Evolutionary conservation across 805 yeast species (phyloP).

Genomic region (Cyberlindnera mississippiensis): DNA sequence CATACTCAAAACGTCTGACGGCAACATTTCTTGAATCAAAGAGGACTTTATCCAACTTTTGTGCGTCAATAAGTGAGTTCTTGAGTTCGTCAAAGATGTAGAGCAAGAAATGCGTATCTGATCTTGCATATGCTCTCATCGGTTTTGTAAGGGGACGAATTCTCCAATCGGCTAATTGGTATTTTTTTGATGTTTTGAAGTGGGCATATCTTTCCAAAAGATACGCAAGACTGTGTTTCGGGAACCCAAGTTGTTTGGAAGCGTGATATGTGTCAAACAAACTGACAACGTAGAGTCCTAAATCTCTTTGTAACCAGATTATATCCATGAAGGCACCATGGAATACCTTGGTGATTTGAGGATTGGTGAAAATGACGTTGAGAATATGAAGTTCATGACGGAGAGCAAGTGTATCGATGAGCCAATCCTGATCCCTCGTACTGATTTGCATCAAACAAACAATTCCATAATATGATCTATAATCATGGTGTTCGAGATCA

Average conservation of each 20-base stretch:
- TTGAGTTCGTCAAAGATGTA: constrained; percentile 74
- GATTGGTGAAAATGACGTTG: constrained; percentile 78
- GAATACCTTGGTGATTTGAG: constrained; percentile 76
- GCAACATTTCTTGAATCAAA: constrained; percentile 78
- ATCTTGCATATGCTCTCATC: constrained; percentile 83
- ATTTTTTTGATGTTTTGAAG: constrained; percentile 87
- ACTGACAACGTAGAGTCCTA: constrained; percentile 86
- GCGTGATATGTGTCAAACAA: constrained; percentile 94
- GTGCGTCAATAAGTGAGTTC: constrained; percentile 50
- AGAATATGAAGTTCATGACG: constrained; percentile 65
- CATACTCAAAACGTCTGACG: constrained; percentile 73
- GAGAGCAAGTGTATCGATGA: constrained; percentile 78
- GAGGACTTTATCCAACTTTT: constrained; percentile 58
- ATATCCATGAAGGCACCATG: constrained; percentile 98
- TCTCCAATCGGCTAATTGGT: constrained; percentile 97
- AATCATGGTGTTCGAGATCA: constrained; percentile 95
- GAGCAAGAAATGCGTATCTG: constrained; percentile 90
- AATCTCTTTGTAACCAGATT: constrained; percentile 92
- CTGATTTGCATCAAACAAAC: constrained; percentile 93
- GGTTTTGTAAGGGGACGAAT: constrained; percentile 73
- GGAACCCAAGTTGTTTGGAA: constrained; percentile 70
- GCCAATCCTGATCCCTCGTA: constrained; percentile 74
- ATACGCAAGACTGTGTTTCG: constrained; percentile 80
- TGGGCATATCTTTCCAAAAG: constrained; percentile 74
- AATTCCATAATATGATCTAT: constrained; percentile 83